Base-by-base conservation (phyloP, 768 basidiomycete genomes). In the Boletus subparvulus region DNA sequence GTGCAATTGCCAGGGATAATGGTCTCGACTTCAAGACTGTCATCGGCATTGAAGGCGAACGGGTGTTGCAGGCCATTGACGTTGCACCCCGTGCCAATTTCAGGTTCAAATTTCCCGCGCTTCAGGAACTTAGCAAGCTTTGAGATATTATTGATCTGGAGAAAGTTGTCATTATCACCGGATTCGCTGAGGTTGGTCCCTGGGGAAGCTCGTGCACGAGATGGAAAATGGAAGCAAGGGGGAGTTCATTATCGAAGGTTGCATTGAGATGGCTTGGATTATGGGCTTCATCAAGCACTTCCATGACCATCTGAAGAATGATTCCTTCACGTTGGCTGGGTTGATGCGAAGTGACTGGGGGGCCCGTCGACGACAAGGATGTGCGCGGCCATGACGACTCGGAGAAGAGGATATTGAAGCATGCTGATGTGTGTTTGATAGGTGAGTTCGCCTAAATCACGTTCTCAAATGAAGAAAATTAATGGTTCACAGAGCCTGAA, bases 171-270 rank as follows among this genome's bases (percentile, higher is more conserved):
- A 96, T 99, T 55, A 80, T 98, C 67, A 96, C 97, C 42, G 97
- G 97, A 59, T 98, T 92, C 71, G 96, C 90, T 32, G 97, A 99
- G 73, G 93, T 98, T 48, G 90, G 97, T 3, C 97, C 97, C 13
- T 99, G 96, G 95, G 97, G 97, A 62, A 94, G 92, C 68, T 90
- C 96, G 16, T 86, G 97, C 56, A 99, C 97, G 3, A 86, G 97
- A 56, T 99, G 97, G 97, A 96, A 99, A 77, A 98, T 99, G 94
- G 97, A 99, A 71, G 95, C 94, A 83, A 86, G 45, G 96, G 97
- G n/a, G 87, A 96, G 68, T 89, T 98, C 74, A 94, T 95, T 2
- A 95, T 98, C 64, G 90, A 97, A 72, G 97, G 97, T 19, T 93
- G 92, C 67, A 97, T 99, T 67, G 97, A 99, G 77, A 96, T 99